A percentile compares a stretch with the other conserved stretches of the same genome.
phyloP scores from a whole-genome alignment of 768 basidiomycete species.

The Kwoniella botswanensis region DNA sequence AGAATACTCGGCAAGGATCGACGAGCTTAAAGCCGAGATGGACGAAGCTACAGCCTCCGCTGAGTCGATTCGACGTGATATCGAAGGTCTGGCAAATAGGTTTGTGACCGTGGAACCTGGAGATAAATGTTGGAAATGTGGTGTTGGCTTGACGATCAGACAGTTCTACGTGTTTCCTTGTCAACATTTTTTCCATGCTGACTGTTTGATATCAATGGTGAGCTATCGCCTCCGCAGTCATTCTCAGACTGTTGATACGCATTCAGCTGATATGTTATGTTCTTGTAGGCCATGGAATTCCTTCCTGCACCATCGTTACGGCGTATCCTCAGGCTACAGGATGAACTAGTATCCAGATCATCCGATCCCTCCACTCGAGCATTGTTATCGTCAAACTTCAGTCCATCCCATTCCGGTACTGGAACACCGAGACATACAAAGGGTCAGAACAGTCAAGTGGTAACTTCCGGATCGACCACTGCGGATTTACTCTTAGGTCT shows the following conservation, averaged over 20 bases:
- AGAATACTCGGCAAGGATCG: conserved; percentile 89
- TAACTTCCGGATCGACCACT: conserved; percentile 45
- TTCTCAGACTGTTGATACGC: conserved; percentile 69
- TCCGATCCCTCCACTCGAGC: conserved; percentile 34
- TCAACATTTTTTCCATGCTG: conserved; percentile 95
- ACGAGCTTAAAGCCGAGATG: conserved; percentile 89
- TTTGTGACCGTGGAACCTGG: conserved; percentile 89
- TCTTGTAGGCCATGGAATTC: conserved; percentile 81
- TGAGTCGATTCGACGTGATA: conserved; percentile 91
- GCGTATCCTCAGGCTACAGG: conserved; percentile 83
- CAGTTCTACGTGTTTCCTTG: conserved; percentile 99
- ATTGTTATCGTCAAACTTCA: conserved; percentile 46
- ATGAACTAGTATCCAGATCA: conserved; percentile 71
- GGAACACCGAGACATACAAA: conserved; percentile 28
- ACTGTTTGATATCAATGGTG: conserved; percentile 93
- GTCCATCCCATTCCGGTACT: conserved; percentile 33
- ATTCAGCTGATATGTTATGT: conserved; percentile 61
- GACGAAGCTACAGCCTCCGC: conserved; percentile 90
- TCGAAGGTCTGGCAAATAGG: conserved; percentile 78
- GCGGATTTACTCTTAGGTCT: conserved; percentile 53
- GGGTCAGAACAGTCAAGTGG: conserved; percentile 2
- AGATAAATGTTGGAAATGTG: conserved; percentile 84
- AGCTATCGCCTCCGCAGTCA: conserved; percentile 52
- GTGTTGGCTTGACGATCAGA: conserved; percentile 70
- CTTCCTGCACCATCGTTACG: conserved; percentile 80